Percentiles rank a stretch among this genome's conserved stretches.
These are phyloP conservation scores for Pestalotiopsis sp. DNA, from an alignment of 2,329 filamentous ascomycete genomes.

Conservation along the genomic window DNA sequence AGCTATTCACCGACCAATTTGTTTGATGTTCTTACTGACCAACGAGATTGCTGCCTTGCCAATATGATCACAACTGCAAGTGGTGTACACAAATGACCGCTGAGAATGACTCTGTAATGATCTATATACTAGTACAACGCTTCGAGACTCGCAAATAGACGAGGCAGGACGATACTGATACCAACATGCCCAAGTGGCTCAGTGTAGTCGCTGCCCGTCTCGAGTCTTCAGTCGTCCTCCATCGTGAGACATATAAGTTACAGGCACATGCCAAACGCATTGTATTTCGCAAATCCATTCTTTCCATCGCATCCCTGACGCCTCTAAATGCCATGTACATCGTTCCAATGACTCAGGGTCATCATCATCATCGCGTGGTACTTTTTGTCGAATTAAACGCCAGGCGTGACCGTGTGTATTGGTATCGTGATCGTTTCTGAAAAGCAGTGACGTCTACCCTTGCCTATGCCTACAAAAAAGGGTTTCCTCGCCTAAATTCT, in stretches of 20 bases:
- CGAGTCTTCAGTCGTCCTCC: neutral
- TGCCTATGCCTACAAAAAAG: conserved; percentile 3
- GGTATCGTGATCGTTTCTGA: conserved; percentile 5
- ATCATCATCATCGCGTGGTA: conserved; percentile 3
- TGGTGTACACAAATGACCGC: neutral
- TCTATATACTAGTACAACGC: conserved; percentile 12
- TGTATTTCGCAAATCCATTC: neutral
- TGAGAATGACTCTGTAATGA: neutral
- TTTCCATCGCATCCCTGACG: neutral
- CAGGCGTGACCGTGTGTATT: conserved; percentile 3
- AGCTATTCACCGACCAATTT: neutral
- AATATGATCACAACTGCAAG: neutral
- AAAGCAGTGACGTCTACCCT: conserved; percentile 2
- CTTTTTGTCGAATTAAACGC: conserved; percentile 5
- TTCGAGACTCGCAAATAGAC: neutral
- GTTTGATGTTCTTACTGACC: neutral
- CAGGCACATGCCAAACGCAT: conserved; percentile 2
- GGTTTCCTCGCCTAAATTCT: neutral
- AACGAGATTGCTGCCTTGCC: neutral
- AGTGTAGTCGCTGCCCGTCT: neutral
- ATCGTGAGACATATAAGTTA: neutral
- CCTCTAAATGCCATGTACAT: conserved; percentile 10
- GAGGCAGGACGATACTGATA: neutral
- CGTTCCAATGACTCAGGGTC: conserved; percentile 3
- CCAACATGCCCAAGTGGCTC: conserved; percentile 9